Evolutionary conservation across 2,329 filamentous ascomycete species (phyloP), one percentile per base, ranked within the genome.

Genomic region (Aspergillus glaucus): DNA sequence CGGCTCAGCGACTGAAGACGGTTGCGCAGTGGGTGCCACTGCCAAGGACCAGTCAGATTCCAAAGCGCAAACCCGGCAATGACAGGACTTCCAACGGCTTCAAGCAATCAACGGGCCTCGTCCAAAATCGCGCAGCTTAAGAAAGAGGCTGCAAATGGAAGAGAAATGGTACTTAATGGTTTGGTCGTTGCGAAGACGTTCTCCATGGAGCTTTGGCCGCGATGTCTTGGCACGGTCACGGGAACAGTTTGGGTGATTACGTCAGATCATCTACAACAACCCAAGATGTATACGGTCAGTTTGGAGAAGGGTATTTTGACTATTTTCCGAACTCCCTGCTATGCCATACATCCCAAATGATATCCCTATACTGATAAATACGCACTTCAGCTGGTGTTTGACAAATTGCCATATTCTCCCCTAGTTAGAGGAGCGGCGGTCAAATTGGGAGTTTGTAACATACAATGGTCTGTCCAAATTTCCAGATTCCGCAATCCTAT

Each of bases 181-280:
- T 30, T 30, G 10, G 10, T 30, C 26, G 26, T 5, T 30, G 26
- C 26, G 26, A 30, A 30, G 30, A 21, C 6, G 22, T 22, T 17
- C 34, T 45, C 17, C 19, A 24, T 51, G 48, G 47, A 55, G 54
- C 52, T 54, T 50, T 49, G 49, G 45, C 48, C 46, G 54, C 44
- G 44, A 56, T 54, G 43, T 49, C 52, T 55, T 56, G 53, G 54
- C 54, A 55, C 37, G 21, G 42, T 46, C 51, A 51, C 6, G 39
- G 17, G 39, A 21, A 30, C 26, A 30, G 26, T 12, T 5, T 22
- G 19, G 15, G 12, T 21, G 17, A 41, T 41, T 41, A 41, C 39
- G 19, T 41, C 39, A 41, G 36, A 39, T 30, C 10, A 30, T 30
- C 10, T 30, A 30, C 26, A 30, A 12, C 26, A 12, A 17, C 34